A percentile compares a stretch with the other conserved stretches of the same genome.
Conservation (phyloP, 768 basidiomycete genomes). For the Kondoa malvinella region DNA sequence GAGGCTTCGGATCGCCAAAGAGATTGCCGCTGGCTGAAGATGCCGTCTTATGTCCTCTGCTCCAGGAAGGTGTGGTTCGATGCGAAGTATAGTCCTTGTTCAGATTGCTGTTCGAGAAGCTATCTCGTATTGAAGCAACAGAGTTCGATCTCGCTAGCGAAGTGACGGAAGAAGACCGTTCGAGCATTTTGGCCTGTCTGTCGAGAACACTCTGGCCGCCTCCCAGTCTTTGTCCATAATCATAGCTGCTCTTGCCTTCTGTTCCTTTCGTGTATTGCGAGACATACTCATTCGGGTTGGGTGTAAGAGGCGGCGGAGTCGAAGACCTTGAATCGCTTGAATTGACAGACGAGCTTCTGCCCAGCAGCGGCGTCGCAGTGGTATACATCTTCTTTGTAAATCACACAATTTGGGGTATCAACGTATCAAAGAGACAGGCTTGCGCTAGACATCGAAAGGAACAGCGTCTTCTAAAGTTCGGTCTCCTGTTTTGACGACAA, state of each 20-base stretch:
- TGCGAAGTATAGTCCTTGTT: too few species aligned
- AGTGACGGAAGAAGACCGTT: background rate
- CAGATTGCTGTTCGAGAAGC: background rate
- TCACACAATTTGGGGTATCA: background rate
- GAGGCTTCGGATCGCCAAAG: background rate
- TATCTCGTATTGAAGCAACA: background rate
- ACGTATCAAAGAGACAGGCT: too few species aligned
- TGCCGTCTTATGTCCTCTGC: background rate
- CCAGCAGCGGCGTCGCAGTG: background rate
- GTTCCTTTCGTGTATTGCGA: too few species aligned
- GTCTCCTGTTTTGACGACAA: too few species aligned
- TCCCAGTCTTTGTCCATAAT: background rate
- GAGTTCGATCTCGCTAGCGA: background rate
- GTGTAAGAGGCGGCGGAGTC: background rate
- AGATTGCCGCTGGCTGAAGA: background rate
- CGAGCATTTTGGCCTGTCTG: background rate
- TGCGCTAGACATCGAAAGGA: too few species aligned
- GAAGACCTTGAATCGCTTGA: background rate
- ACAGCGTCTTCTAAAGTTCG: too few species aligned
- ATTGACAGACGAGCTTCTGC: background rate
- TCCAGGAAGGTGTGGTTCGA: background rate
- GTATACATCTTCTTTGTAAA: background rate
- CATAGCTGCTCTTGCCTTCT: background rate
- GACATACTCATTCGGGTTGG: background rate
- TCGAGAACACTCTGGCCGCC: background rate